A percentile compares a stretch with the other conserved stretches of the same genome.
phyloP scores from a whole-genome alignment of 164 flowering plant species.

The Macadamia integrifolia region DNA sequence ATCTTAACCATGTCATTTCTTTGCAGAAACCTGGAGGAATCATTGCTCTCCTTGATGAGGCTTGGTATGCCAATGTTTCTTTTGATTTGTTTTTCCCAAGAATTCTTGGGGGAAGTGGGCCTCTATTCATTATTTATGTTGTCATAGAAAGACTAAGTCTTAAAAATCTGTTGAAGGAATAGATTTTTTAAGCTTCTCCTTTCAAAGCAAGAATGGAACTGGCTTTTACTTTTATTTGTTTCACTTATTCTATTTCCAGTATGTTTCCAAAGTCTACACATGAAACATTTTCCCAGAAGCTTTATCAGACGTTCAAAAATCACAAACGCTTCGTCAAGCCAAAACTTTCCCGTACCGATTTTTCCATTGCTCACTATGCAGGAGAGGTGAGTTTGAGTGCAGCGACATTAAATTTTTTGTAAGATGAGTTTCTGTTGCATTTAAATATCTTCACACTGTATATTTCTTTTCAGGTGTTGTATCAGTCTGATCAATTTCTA shows the following conservation, averaged over 20 bases:
- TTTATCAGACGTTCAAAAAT: conserved; percentile 70
- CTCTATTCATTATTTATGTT: neutral
- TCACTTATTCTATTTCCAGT: conserved; percentile 34
- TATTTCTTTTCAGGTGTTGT: conserved; percentile 48
- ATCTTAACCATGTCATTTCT: conserved; percentile 10
- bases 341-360: conserved; percentile 74
- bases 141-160: neutral
- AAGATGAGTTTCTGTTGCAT: conserved; percentile 5
- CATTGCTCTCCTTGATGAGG: conserved; percentile 84
- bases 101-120: neutral
- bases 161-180: neutral
- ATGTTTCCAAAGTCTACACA: conserved; percentile 94
- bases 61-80: conserved; percentile 49
- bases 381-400: conserved; percentile 60
- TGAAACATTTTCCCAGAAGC: conserved; percentile 84
- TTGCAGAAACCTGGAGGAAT: conserved; percentile 92
- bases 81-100: neutral
- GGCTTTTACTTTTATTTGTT: neutral
- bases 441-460: conserved; percentile 13
- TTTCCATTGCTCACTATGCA: conserved; percentile 82
- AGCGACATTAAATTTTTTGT: neutral
- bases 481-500: conserved; percentile 77
- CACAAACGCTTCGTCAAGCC: conserved; percentile 83
- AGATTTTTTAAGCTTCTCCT: neutral
- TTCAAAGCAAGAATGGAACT: neutral